These are phyloP conservation scores for Halteria grandinella DNA, from an alignment of 73 alveolate species.

Conservation along the genomic window DNA sequence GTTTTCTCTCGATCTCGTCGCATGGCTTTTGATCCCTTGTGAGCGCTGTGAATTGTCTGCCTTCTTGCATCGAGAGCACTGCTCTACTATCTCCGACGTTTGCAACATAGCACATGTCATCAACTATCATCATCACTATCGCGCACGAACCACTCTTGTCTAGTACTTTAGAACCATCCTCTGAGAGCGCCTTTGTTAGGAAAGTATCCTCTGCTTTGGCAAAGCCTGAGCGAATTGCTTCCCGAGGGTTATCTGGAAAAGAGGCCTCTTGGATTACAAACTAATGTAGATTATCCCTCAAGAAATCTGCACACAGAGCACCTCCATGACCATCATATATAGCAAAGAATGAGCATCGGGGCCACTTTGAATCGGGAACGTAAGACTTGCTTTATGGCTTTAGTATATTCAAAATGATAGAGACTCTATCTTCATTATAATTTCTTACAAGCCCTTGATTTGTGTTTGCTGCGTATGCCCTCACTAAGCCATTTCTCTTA, in stretches of 20 bases:
- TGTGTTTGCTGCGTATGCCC: conserved; percentile 98
- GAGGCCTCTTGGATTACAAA: conserved; percentile 87
- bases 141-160: conserved; percentile 98
- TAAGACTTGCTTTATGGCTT: conserved; percentile 76
- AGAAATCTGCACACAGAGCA: conserved; percentile 91
- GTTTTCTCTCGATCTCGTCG: conserved; percentile 90
- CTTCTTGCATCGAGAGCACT: conserved; percentile 81
- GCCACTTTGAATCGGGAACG: conserved; percentile 82
- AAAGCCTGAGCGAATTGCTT: conserved; percentile 95
- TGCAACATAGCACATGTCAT: conserved; percentile 92
- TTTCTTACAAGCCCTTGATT: conserved; percentile 95
- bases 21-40: conserved; percentile 97
- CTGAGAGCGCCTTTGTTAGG: conserved; percentile 69
- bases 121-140: conserved; percentile 87
- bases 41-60: conserved; percentile 80
- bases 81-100: conserved; percentile 98
- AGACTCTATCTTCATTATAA: conserved; percentile 95
- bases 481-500: conserved; percentile 88
- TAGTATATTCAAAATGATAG: conserved; percentile 83
- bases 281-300: conserved; percentile 96
- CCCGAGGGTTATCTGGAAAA: conserved; percentile 95
- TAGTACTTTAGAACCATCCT: conserved; percentile 40
- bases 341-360: conserved; percentile 97
- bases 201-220: conserved; percentile 90
- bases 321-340: conserved; percentile 99